Percentiles rank a stretch among this genome's conserved stretches.
Evolutionary conservation across 306 rosid species (phyloP).

Genomic region (Benincasa hispida): DNA sequence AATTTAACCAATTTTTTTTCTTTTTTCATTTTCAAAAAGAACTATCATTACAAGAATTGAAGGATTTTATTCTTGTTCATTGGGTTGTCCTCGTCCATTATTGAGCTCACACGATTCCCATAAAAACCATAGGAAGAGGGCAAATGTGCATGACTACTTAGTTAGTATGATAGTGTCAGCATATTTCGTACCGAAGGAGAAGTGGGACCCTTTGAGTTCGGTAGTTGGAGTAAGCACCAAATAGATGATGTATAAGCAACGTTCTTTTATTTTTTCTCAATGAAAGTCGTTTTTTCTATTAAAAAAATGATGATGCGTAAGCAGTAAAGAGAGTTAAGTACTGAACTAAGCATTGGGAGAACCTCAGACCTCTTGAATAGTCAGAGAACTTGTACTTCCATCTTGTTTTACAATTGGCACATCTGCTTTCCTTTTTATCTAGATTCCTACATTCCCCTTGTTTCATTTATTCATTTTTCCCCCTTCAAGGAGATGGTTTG

Average conservation of each 20-base stretch:
- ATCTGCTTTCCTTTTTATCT: background rate
- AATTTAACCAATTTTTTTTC: background rate
- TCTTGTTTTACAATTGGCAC: background rate
- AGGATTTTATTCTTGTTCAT: background rate
- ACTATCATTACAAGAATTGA: background rate
- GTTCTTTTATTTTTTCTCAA: too few relatives aligned
- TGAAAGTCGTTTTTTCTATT: too few relatives aligned
- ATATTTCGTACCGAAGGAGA: background rate
- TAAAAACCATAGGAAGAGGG: background rate
- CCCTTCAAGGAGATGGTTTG: background rate
- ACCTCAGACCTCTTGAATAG: background rate
- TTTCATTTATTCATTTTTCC: background rate
- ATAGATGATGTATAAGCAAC: background rate
- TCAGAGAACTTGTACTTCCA: background rate
- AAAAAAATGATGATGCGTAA: too few relatives aligned
- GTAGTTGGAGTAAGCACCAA: background rate
- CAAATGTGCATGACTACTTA: background rate
- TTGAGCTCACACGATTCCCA: background rate
- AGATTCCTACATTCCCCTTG: background rate
- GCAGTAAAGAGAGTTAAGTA: background rate
- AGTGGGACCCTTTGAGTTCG: background rate
- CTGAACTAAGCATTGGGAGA: background rate
- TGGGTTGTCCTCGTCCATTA: background rate
- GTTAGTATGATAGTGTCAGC: background rate
- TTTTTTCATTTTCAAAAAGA: background rate